Conservation (phyloP, 805 yeast species). For the Brettanomyces nanus region DNA sequence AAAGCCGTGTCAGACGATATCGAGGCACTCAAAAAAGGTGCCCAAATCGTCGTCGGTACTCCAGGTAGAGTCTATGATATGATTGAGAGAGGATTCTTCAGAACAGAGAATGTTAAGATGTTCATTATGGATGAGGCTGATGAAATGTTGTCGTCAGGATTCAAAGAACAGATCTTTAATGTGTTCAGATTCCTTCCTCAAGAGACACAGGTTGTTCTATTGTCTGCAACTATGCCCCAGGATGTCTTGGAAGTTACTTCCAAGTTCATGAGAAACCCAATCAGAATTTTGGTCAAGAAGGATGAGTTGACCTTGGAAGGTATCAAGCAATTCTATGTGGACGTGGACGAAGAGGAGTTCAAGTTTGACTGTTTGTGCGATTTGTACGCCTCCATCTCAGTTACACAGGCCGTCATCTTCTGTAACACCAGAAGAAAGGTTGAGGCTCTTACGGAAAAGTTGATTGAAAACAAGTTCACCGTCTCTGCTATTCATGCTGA, state of each 20-base stretch:
- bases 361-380: constrained; percentile 93
- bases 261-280: constrained; percentile 89
- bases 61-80: constrained; percentile 94
- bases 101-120: constrained; percentile 75
- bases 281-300: constrained; percentile 86
- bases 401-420: constrained; percentile 96
- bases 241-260: constrained; percentile 89
- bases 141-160: constrained; percentile 86
- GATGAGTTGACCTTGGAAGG: constrained; percentile 94
- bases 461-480: constrained; percentile 76
- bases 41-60: constrained; percentile 91
- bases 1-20: constrained; percentile 76
- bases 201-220: constrained; percentile 84
- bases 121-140: constrained; percentile 94
- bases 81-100: constrained; percentile 73
- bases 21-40: constrained; percentile 64
- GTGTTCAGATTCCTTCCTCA: constrained; percentile 80
- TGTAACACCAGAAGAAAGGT: constrained; percentile 96
- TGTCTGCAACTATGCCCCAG: constrained; percentile 88
- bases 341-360: constrained; percentile 88
- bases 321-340: constrained; percentile 83
- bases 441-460: constrained; percentile 77
- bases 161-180: constrained; percentile 91
- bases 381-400: constrained; percentile 87
- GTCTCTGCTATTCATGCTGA: constrained; percentile 97